These are phyloP conservation scores for Arachis stenosperma DNA, from an alignment of 306 rosid species.

Conservation along the genomic window DNA sequence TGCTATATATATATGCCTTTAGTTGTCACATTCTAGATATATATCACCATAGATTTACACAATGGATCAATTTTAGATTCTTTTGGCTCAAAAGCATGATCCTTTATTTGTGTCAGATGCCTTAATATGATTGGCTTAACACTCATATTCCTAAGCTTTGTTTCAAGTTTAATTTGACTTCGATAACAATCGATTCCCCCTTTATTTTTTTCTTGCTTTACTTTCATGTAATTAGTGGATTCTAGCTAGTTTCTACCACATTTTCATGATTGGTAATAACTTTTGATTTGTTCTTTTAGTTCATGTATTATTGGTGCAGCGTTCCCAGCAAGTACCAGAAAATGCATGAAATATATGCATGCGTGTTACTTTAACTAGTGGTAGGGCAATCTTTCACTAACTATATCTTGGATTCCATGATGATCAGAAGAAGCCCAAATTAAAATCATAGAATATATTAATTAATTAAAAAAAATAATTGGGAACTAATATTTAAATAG, in stretches of 20 bases:
- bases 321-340: background rate
- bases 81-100: constrained; percentile 38
- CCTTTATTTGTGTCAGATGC: constrained; percentile 21
- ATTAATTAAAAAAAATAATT: no score
- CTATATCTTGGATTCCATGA: background rate
- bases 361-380: constrained; percentile 22
- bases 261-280: constrained; percentile 1
- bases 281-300: constrained; percentile 1
- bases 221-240: constrained; percentile 5
- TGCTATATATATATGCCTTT: constrained; percentile 3
- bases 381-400: constrained; percentile 25
- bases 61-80: constrained; percentile 18
- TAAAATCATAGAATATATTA: background rate
- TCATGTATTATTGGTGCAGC: background rate
- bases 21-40: constrained; percentile 34
- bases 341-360: background rate
- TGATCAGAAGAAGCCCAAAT: no score
- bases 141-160: background rate
- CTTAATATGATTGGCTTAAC: constrained; percentile 15
- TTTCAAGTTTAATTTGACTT: constrained; percentile 32
- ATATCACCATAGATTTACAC: background rate
- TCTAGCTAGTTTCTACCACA: background rate
- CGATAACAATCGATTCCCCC: background rate
- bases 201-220: no score
- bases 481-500: no score